phyloP scores from a whole-genome alignment of 2,329 filamentous ascomycete species.

The Colletotrichum aenigma region DNA sequence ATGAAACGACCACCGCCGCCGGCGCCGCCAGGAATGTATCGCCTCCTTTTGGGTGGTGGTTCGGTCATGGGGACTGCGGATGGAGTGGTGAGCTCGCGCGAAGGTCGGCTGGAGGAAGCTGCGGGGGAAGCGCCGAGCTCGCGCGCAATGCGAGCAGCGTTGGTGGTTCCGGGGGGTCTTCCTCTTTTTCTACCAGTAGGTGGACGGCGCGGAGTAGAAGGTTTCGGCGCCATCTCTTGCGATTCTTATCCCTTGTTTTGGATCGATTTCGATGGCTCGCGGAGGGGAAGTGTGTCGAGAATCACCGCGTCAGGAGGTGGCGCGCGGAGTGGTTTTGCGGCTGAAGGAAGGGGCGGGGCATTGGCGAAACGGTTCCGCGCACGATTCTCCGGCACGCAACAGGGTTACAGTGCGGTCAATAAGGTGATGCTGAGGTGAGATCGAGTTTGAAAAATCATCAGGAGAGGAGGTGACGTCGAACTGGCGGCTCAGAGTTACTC shows the following conservation, averaged over 20 bases:
- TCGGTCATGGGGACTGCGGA: conserved; percentile 38
- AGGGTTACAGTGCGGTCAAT: conserved; percentile 17
- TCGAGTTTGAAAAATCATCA: conserved; percentile 18
- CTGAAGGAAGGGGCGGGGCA: conserved; percentile 21
- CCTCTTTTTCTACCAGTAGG: conserved; percentile 51
- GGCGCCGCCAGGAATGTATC: conserved; percentile 86
- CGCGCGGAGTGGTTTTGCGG: conserved; percentile 23
- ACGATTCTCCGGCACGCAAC: conserved; percentile 22
- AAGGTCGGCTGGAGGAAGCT: conserved; percentile 35
- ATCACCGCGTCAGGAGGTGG: conserved; percentile 27
- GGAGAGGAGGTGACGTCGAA: conserved; percentile 38
- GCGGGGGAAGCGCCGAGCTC: conserved; percentile 35
- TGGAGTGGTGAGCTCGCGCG: conserved; percentile 27
- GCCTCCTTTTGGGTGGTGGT: conserved; percentile 71
- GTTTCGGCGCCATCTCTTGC: conserved; percentile 33
- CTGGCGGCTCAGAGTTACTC: conserved; percentile 28
- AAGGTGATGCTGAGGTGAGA: conserved; percentile 14
- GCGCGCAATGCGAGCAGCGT: conserved; percentile 44
- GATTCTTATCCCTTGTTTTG: background rate
- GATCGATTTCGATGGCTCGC: conserved; percentile 15
- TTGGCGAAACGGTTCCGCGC: conserved; percentile 20
- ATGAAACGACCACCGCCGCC: conserved; percentile 86
- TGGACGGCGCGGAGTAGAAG: conserved; percentile 43
- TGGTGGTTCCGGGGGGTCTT: conserved; percentile 48
- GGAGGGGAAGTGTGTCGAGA: conserved; percentile 1